A percentile compares a stretch with the other conserved stretches of the same genome.
Conservation (phyloP, 75 land plant genomes). For the Ceratopteris richardii region DNA sequence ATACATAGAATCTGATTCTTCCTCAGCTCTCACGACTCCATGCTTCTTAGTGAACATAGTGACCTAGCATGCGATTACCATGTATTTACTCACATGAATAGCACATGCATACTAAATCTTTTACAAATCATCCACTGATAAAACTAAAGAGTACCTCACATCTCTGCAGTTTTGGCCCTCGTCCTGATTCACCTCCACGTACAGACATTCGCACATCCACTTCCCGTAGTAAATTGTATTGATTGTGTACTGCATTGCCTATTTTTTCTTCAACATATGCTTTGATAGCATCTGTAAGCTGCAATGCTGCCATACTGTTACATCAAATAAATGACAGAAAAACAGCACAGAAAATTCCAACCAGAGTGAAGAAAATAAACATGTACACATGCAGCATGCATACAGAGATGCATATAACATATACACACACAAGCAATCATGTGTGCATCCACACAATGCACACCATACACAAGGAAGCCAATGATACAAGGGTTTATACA, state of each 20-base stretch:
- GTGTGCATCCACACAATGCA: no score
- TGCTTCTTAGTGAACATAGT: slow-evolving; percentile 87
- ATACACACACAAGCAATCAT: no score
- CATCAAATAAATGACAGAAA: no score
- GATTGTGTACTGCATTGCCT: slow-evolving; percentile 89
- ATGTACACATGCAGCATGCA: no score
- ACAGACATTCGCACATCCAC: slow-evolving; percentile 87
- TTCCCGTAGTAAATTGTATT: slow-evolving; percentile 62
- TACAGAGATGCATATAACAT: no score
- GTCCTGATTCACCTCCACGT: slow-evolving; percentile 79
- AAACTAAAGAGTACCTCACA: slow-evolving; percentile 51
- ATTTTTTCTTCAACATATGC: slow-evolving; percentile 72
- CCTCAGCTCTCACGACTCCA: slow-evolving; percentile 88
- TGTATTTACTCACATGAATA: no score
- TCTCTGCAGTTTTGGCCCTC: slow-evolving; percentile 61
- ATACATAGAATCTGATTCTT: slow-evolving; percentile 61
- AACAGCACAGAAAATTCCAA: no score
- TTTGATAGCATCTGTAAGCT: slow-evolving; percentile 69
- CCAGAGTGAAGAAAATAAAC: no score
- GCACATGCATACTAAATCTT: not conserved
- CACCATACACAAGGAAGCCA: no score
- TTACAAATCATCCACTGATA: no score
- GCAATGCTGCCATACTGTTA: slow-evolving; percentile 2
- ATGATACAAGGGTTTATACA: no score
- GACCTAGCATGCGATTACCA: slow-evolving; percentile 32